Conservation (phyloP, 2,329 filamentous ascomycete species). For the Plectosphaerella cucumerina region DNA sequence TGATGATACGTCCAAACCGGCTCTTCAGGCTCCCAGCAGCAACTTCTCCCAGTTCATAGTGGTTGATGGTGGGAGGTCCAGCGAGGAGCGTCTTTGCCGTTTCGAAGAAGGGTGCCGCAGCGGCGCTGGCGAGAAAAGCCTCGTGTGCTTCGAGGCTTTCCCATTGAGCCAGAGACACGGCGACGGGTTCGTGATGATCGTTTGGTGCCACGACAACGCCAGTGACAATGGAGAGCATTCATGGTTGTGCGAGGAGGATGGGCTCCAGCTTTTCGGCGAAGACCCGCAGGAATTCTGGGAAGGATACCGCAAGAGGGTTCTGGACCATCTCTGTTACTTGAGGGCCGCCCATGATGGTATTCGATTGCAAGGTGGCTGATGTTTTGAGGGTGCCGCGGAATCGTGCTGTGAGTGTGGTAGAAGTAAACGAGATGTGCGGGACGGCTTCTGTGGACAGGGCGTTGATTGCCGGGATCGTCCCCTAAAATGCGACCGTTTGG, state of each 20-base stretch:
- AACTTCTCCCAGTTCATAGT: not conserved
- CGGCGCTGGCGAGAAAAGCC: not conserved
- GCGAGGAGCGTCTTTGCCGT: not conserved
- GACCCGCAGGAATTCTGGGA: not conserved
- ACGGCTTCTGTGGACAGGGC: too few species aligned
- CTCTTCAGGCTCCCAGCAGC: not conserved
- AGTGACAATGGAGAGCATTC: not conserved
- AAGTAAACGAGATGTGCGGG: too few species aligned
- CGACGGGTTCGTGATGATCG: not conserved
- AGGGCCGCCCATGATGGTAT: not conserved
- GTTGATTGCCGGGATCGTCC: too few species aligned
- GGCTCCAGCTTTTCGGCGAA: constrained; percentile 1
- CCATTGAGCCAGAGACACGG: not conserved
- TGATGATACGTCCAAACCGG: not conserved
- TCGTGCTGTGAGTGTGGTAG: too few species aligned
- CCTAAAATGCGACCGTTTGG: too few species aligned
- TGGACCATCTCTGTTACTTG: constrained; percentile 1
- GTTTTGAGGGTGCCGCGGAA: too few species aligned
- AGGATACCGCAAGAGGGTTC: not conserved
- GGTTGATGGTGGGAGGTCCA: not conserved
- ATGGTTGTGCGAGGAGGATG: not conserved
- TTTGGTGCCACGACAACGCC: not conserved
- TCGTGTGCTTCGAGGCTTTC: not conserved
- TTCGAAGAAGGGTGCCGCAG: not conserved
- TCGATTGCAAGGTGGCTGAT: too few species aligned